A percentile compares a stretch with the other conserved stretches of the same genome.
Evolutionary conservation across 306 rosid species (phyloP).

Genomic region (Fagus crenata): DNA sequence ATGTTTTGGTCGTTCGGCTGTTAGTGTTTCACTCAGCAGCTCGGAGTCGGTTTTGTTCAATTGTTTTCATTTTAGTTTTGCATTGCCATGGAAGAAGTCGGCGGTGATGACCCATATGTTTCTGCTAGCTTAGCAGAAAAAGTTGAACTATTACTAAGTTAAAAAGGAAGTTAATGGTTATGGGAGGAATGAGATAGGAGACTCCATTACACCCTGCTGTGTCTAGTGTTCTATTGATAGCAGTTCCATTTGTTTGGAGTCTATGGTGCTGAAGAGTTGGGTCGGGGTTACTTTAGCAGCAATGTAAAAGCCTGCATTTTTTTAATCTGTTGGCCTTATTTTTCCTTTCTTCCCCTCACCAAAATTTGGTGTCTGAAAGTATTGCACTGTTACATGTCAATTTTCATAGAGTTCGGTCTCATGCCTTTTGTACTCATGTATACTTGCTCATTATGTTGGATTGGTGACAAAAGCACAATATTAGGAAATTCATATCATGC

Average conservation of each 20-base stretch:
- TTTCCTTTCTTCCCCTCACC: constrained; percentile 26
- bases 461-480: constrained; percentile 22
- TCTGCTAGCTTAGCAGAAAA: constrained; percentile 82
- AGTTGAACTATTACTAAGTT: constrained; percentile 26
- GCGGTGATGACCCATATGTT: constrained; percentile 53
- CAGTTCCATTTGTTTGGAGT: constrained; percentile 40
- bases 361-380: constrained; percentile 37
- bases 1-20: constrained; percentile 47
- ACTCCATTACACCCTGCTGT: constrained; percentile 36
- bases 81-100: constrained; percentile 58
- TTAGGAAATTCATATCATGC: constrained; percentile 28
- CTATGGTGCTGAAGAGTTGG: constrained; percentile 38
- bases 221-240: constrained; percentile 31
- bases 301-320: constrained; percentile 44
- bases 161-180: constrained; percentile 35
- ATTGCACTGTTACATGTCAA: constrained; percentile 38
- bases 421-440: constrained; percentile 30
- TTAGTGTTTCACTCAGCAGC: constrained; percentile 52
- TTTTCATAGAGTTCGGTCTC: constrained; percentile 31
- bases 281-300: constrained; percentile 33
- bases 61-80: constrained; percentile 41
- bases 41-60: constrained; percentile 42
- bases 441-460: constrained; percentile 35
- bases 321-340: constrained; percentile 18
- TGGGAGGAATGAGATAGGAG: constrained; percentile 31